These are phyloP conservation scores for Cryptococcus sp. DNA, from an alignment of 1,284 basidiomycete genomes.

Conservation along the genomic window DNA sequence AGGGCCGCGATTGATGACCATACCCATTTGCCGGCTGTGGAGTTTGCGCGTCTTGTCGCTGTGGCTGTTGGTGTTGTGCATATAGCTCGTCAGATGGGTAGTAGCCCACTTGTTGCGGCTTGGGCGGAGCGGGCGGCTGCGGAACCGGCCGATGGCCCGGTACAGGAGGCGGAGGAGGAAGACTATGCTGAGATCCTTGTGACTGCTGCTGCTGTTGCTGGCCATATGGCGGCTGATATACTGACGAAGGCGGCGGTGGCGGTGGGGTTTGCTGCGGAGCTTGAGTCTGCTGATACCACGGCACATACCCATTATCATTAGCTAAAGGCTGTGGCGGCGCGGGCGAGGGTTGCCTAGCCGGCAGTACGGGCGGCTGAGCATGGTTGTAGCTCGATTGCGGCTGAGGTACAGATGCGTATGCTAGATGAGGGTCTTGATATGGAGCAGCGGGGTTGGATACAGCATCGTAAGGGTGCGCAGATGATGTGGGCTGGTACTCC, in stretches of 20 bases:
- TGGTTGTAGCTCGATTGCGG: constrained; percentile 7
- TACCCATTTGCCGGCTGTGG: constrained; percentile 11
- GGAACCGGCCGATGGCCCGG: constrained; percentile 26
- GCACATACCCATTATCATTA: constrained; percentile 36
- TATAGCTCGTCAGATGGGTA: constrained; percentile 52
- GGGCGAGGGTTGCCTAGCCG: not conserved
- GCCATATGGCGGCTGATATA: constrained; percentile 14
- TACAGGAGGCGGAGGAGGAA: constrained; percentile 24
- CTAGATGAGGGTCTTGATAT: constrained; percentile 1
- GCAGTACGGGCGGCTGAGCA: not conserved
- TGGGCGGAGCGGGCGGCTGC: constrained; percentile 30
- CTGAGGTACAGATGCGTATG: constrained; percentile 8
- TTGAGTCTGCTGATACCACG: constrained; percentile 51
- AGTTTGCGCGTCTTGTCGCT: constrained; percentile 12
- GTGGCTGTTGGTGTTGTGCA: constrained; percentile 28
- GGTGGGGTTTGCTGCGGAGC: constrained; percentile 10
- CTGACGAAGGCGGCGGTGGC: constrained; percentile 4
- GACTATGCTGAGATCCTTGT: constrained; percentile 2
- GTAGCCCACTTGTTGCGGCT: constrained; percentile 31
- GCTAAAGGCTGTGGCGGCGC: constrained; percentile 1
- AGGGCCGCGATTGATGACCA: constrained; percentile 8
- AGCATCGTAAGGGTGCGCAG: constrained; percentile 3
- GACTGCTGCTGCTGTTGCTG: constrained; percentile 5
- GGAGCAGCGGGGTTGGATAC: not conserved
- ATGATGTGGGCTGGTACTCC: constrained; percentile 9